Conservation (phyloP, 495 filamentous ascomycete genomes). For the Penicillium flavigenum region DNA sequence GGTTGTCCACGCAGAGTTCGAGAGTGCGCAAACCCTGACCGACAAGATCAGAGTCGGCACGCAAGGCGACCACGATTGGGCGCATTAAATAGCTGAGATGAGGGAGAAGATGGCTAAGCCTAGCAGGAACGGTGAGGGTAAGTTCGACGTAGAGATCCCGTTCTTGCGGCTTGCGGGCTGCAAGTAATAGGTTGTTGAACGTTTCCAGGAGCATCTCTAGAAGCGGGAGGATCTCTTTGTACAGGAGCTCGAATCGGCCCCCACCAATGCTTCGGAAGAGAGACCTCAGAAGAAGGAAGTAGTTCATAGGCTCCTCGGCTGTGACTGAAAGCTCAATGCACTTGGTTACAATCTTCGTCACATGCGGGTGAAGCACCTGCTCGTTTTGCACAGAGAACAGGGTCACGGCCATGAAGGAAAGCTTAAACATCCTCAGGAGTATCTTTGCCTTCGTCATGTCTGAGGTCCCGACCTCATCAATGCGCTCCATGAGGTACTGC, state of each 20-base stretch:
- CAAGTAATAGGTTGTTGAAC: slow-evolving; percentile 86
- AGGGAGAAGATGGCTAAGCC: slow-evolving; percentile 93
- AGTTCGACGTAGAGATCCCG: slow-evolving; percentile 97
- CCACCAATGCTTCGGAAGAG: slow-evolving; percentile 96
- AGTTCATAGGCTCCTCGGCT: slow-evolving; percentile 97
- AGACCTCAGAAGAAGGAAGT: slow-evolving; percentile 88
- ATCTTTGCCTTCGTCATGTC: slow-evolving; percentile 90
- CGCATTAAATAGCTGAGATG: slow-evolving; percentile 97
- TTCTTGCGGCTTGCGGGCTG: slow-evolving; percentile 84
- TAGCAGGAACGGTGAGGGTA: slow-evolving; percentile 90
- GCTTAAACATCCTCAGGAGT: slow-evolving; percentile 90
- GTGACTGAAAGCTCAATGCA: slow-evolving; percentile 94
- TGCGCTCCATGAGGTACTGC: slow-evolving; percentile 93
- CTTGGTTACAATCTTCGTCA: slow-evolving; percentile 92
- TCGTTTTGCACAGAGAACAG: slow-evolving; percentile 94
- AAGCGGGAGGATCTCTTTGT: slow-evolving; percentile 95
- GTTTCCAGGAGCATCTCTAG: slow-evolving; percentile 97
- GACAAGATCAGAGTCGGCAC: slow-evolving; percentile 88
- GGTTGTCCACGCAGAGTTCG: slow-evolving; percentile 95
- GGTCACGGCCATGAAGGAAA: slow-evolving; percentile 99
- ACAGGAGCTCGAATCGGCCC: slow-evolving; percentile 93
- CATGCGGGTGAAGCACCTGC: slow-evolving; percentile 89
- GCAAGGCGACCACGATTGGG: slow-evolving; percentile 88
- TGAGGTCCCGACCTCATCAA: slow-evolving; percentile 89
- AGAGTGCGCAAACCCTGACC: slow-evolving; percentile 91